Percentiles rank a stretch among this genome's conserved stretches.
Conservation (phyloP, 2,329 filamentous ascomycete genomes). For the Exophiala sp. region DNA sequence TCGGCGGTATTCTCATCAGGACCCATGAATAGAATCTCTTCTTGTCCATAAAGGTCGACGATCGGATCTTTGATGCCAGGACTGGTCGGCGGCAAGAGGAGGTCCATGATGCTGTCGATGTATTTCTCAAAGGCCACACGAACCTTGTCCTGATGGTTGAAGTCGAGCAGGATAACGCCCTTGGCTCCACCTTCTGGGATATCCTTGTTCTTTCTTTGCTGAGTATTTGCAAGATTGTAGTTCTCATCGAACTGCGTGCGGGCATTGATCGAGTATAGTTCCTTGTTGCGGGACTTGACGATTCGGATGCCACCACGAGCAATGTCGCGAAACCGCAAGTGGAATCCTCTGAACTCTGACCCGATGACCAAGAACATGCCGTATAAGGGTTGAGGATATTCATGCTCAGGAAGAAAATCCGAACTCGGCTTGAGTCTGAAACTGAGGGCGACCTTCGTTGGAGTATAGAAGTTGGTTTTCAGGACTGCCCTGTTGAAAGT, state of each 20-base stretch:
- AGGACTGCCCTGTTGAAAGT: constrained; percentile 89
- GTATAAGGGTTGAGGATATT: constrained; percentile 89
- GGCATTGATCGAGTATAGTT: constrained; percentile 93
- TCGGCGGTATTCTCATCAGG: constrained; percentile 98
- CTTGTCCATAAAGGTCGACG: constrained; percentile 87
- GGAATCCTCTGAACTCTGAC: constrained; percentile 93
- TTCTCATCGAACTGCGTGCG: constrained; percentile 97
- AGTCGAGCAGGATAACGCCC: constrained; percentile 90
- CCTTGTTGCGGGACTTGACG: constrained; percentile 93
- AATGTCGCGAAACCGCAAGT: constrained; percentile 94
- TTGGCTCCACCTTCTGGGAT: constrained; percentile 98
- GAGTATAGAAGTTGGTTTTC: constrained; percentile 97
- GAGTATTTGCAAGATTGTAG: constrained; percentile 94
- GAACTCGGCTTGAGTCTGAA: constrained; percentile 78
- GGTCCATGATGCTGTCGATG: constrained; percentile 95
- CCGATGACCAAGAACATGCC: constrained; percentile 99
- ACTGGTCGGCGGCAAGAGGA: constrained; percentile 79
- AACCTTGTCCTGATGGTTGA: constrained; percentile 88
- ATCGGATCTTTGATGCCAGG: constrained; percentile 99
- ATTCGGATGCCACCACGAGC: constrained; percentile 96
- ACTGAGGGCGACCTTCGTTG: constrained; percentile 94
- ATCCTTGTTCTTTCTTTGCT: constrained; percentile 99
- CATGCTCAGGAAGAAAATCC: constrained; percentile 75
- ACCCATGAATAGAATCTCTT: constrained; percentile 97
- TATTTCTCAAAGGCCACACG: constrained; percentile 97